Evolutionary conservation across 768 basidiomycete species (phyloP).

Genomic region (Collybiopsis luxurians): DNA sequence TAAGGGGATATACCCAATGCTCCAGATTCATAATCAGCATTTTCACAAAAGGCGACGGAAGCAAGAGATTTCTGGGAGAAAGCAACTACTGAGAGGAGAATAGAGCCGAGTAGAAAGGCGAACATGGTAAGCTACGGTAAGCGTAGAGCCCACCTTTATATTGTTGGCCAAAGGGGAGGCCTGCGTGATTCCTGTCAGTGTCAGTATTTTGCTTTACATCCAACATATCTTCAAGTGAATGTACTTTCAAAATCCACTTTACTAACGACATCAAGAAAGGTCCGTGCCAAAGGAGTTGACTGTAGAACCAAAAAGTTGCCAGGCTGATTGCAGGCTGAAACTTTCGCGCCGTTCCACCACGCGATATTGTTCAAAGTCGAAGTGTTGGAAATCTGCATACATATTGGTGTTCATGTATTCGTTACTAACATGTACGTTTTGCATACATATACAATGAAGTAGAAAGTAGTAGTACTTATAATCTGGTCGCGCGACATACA

Average conservation of each 20-base stretch:
- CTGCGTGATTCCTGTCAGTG: no score
- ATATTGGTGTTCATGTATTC: no score
- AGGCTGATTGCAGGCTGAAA: no score
- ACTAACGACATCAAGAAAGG: neutral
- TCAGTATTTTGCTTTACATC: no score
- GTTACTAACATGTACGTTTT: no score
- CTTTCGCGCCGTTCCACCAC: slow-evolving; percentile 17
- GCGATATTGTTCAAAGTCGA: neutral
- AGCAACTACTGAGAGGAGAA: neutral
- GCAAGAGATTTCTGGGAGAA: neutral
- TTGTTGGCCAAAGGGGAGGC: no score
- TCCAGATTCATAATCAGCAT: neutral
- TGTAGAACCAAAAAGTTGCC: slow-evolving; percentile 9
- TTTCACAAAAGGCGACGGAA: neutral
- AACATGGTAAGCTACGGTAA: neutral
- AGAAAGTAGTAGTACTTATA: no score
- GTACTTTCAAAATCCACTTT: slow-evolving; percentile 16
- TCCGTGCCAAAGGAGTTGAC: neutral
- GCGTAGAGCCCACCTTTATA: no score
- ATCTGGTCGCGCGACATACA: no score
- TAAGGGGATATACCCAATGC: neutral
- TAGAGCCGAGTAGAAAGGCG: neutral
- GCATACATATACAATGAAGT: no score
- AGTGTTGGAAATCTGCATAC: neutral
- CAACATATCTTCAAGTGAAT: slow-evolving; percentile 5